Conservation (phyloP, 73 alveolate species). For the Diophrys sp. region DNA sequence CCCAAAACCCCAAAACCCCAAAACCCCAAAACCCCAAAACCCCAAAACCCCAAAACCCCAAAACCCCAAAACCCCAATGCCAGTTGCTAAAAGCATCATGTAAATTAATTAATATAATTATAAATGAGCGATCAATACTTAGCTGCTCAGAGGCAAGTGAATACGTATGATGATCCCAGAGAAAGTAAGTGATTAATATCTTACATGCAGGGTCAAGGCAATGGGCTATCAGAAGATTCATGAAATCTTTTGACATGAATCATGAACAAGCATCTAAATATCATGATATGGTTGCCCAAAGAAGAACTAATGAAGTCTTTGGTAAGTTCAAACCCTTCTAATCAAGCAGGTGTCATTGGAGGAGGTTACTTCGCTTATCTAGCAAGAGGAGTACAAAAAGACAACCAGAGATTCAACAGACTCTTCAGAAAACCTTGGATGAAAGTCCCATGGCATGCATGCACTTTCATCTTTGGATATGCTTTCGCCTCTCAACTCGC, state of each 20-base stretch:
- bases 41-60: too few relatives aligned
- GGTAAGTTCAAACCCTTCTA: not conserved
- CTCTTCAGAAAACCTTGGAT: slow-evolving; percentile 51
- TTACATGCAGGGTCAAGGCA: not conserved
- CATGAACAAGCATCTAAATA: not conserved
- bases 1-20: too few relatives aligned
- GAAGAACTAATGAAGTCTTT: not conserved
- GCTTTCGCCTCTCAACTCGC: slow-evolving; percentile 39
- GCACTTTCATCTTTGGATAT: slow-evolving; percentile 25
- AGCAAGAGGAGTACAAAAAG: slow-evolving; percentile 32
- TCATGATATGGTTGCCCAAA: not conserved
- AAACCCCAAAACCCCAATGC: too few relatives aligned
- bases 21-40: too few relatives aligned
- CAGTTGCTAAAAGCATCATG: too few relatives aligned
- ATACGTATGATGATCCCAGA: too few relatives aligned
- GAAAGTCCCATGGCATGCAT: slow-evolving; percentile 23
- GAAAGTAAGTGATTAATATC: too few relatives aligned
- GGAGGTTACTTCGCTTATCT: slow-evolving; percentile 12
- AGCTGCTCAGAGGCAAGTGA: too few relatives aligned
- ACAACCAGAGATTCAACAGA: slow-evolving; percentile 27
- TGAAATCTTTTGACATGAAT: not conserved
- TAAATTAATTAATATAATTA: too few relatives aligned
- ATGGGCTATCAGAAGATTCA: not conserved
- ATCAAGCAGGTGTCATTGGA: slow-evolving; percentile 22
- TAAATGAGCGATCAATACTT: too few relatives aligned